Base-by-base conservation (phyloP, 352 stramenopile species). In the Aphanomyces astaci region DNA sequence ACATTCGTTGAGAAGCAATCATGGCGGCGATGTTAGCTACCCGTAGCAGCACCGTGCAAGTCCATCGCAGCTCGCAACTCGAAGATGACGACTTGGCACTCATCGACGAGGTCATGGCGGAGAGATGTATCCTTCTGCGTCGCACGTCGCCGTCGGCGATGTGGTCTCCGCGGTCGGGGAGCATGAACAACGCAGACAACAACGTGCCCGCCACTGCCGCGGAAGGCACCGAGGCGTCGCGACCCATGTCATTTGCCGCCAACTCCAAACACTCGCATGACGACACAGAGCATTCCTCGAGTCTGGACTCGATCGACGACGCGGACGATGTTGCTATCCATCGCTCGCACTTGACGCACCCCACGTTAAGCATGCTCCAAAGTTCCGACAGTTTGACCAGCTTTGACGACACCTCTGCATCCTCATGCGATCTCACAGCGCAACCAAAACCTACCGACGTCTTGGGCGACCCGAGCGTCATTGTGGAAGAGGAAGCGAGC, bases 311-410 rank as follows among this genome's bases (percentile, higher is more conserved):
- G 48, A 22, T 30, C 10, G 48, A 55, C 22, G n/a, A 25, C 27
- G n/a, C n/a, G 48, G 27, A 30, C 10, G 48, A 10, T 15, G n/a
- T 24, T 7, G 48, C n/a, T 11, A 55, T 15, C 1, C n/a, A 10
- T n/a, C 51, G 51, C 5, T 33, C 24, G 4, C 51, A 59, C 25
- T 30, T 59, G 19, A 59, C 51, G 30, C 51, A 59, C 27, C 62
- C 62, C 17, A 68, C 62, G 9, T 52, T 68, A 4, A 43, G 24
- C n/a, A 68, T 68, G 62, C 28, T 68, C 30, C 30, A 68, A 28
- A 59, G 51, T 25, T 43, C 36, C 36, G 25, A 32, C 25, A 59
- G 51, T 25, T 33, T 59, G 5, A 40, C 17, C 25, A 59, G 51
- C 24, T 36, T 59, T 7, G 51, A 59, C 4, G 17, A 28, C 45